Percentiles rank a stretch among this genome's conserved stretches.
Evolutionary conservation across 2,329 filamentous ascomycete genomes (phyloP).

Genomic region (Paracoccidioides brasiliensis): DNA sequence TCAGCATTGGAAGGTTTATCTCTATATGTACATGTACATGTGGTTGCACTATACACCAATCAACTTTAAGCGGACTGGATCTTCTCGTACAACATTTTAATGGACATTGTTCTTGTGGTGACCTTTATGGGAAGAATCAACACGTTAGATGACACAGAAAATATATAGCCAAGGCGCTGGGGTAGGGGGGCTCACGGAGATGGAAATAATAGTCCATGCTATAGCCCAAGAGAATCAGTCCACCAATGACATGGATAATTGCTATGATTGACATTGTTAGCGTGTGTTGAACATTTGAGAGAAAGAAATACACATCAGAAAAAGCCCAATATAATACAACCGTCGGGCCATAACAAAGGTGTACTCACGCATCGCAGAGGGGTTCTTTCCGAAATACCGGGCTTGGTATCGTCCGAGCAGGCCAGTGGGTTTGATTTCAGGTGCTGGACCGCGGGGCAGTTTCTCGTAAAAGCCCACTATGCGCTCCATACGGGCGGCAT

Average conservation of each 20-base stretch:
- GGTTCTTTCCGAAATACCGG: conserved; percentile 87
- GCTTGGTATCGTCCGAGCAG: conserved; percentile 76
- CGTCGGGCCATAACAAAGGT: not conserved
- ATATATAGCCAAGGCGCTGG: not conserved
- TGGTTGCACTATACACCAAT: not conserved
- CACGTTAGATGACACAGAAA: not conserved
- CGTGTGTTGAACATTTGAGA: not conserved
- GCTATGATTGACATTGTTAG: conserved; percentile 41
- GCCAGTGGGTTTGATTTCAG: conserved; percentile 68
- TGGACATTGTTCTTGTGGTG: conserved; percentile 99
- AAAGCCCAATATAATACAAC: not conserved
- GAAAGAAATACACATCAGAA: not conserved
- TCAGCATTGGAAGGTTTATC: conserved; percentile 19
- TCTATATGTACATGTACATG: conserved; percentile 27
- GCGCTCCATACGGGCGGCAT: conserved; percentile 94
- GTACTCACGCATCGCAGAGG: conserved; percentile 71
- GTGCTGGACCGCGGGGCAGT: conserved; percentile 83
- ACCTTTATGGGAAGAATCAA: conserved; percentile 41
- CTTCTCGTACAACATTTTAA: conserved; percentile 40
- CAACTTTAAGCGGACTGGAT: not conserved
- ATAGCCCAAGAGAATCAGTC: conserved; percentile 73
- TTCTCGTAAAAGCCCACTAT: conserved; percentile 99
- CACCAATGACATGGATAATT: conserved; percentile 71
- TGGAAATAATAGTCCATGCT: conserved; percentile 99
- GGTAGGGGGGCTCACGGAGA: conserved; percentile 57